Conservation (phyloP, 176 grass and related monocot genomes). For the Raddia distichophylla region DNA sequence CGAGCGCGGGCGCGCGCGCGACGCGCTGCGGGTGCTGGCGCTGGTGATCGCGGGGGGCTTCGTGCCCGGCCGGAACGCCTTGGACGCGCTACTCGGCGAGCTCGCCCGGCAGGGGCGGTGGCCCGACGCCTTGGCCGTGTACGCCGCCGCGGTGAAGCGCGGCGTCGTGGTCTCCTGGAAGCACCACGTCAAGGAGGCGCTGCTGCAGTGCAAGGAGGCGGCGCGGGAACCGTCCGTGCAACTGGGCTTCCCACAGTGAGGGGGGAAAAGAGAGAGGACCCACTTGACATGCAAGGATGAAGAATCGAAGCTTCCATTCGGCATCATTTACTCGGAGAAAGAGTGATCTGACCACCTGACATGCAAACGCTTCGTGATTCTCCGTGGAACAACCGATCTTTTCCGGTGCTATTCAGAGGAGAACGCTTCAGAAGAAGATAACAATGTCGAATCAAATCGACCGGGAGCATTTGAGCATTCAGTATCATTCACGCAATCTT, state of each 20-base stretch:
- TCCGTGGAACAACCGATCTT: neutral
- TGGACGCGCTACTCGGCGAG: slow-evolving; percentile 72
- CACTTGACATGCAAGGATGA: neutral
- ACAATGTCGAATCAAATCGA: neutral
- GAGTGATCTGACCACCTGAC: too few species aligned
- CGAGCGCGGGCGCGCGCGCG: slow-evolving; percentile 54
- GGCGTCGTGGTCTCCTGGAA: slow-evolving; percentile 54
- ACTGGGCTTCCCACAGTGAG: slow-evolving; percentile 38
- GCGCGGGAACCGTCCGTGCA: slow-evolving; percentile 4
- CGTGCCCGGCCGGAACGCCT: slow-evolving; percentile 71
- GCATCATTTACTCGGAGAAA: too few species aligned
- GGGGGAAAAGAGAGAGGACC: neutral
- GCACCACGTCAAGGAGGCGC: slow-evolving; percentile 35
- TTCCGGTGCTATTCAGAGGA: neutral
- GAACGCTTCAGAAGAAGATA: neutral
- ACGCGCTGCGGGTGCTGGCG: slow-evolving; percentile 64
- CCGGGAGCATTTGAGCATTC: neutral
- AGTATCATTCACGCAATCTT: too few species aligned
- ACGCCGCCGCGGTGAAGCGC: slow-evolving; percentile 82
- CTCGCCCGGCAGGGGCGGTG: slow-evolving; percentile 56
- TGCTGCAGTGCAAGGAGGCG: neutral
- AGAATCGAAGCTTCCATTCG: too few species aligned
- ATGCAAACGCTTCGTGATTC: neutral
- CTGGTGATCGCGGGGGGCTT: slow-evolving; percentile 61
- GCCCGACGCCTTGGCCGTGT: slow-evolving; percentile 68